Evolutionary conservation across 805 yeast genomes (phyloP).

Genomic region (Scheffersomyces ergatensis): DNA sequence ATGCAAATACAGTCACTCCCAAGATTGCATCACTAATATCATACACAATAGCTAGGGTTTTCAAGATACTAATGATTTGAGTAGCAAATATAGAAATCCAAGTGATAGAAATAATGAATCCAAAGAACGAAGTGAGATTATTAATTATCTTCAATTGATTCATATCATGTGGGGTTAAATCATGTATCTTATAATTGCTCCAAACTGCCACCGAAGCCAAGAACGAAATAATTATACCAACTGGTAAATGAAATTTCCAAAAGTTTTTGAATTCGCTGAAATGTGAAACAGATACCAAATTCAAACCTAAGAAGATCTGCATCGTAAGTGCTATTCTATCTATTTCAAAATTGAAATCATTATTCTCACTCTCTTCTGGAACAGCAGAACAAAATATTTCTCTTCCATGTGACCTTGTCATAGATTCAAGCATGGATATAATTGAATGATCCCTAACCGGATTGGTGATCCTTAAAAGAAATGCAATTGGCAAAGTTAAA

Average conservation of each 20-base stretch:
- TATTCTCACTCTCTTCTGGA: slow-evolving; percentile 1
- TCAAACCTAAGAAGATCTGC: slow-evolving; percentile 28
- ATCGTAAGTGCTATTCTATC: slow-evolving; percentile 19
- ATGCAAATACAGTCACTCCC: slow-evolving; percentile 85
- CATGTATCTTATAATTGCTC: slow-evolving; percentile 3
- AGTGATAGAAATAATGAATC: slow-evolving; percentile 64
- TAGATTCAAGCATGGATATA: background rate
- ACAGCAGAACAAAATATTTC: background rate
- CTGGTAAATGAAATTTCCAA: slow-evolving; percentile 12
- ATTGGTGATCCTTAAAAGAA: slow-evolving; percentile 24
- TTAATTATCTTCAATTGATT: slow-evolving; percentile 12
- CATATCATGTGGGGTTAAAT: slow-evolving; percentile 4
- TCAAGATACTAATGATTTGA: slow-evolving; percentile 64
- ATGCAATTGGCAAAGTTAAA: slow-evolving; percentile 19
- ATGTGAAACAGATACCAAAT: slow-evolving; percentile 18
- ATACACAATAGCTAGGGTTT: slow-evolving; percentile 57
- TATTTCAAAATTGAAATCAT: slow-evolving; percentile 12
- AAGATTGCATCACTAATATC: slow-evolving; percentile 72
- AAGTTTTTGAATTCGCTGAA: slow-evolving; percentile 6
- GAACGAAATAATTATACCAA: slow-evolving; percentile 7
- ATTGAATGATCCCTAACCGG: slow-evolving; percentile 30
- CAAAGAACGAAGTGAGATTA: slow-evolving; percentile 40
- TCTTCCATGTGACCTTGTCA: background rate
- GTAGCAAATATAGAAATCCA: slow-evolving; percentile 72
- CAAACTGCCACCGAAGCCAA: slow-evolving; percentile 5